These are phyloP conservation scores for Paxillus rubicundulus DNA, from an alignment of 768 basidiomycete genomes.

Conservation along the genomic window DNA sequence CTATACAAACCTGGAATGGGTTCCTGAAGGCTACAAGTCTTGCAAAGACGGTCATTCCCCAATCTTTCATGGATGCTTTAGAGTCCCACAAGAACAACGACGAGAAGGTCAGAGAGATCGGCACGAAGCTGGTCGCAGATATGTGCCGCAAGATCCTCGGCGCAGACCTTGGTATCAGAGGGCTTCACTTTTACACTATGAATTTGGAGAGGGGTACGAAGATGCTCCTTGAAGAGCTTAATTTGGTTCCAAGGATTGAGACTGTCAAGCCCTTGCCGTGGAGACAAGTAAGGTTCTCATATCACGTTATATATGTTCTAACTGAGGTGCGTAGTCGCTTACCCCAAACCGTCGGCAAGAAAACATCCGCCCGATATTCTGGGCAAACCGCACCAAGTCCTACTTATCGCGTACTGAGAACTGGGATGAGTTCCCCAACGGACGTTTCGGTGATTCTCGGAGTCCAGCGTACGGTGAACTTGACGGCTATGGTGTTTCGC, in stretches of 20 bases:
- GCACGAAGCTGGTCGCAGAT: slow-evolving; percentile 91
- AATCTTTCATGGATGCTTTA: slow-evolving; percentile 67
- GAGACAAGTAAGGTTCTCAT: slow-evolving; percentile 68
- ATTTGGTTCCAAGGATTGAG: slow-evolving; percentile 83
- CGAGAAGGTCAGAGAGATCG: slow-evolving; percentile 87
- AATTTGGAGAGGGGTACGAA: slow-evolving; percentile 94
- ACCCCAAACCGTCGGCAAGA: slow-evolving; percentile 90
- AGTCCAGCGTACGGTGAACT: slow-evolving; percentile 98
- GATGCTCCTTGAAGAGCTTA: slow-evolving; percentile 91
- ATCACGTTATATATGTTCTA: neutral
- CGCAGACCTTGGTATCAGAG: slow-evolving; percentile 78
- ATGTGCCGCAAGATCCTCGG: slow-evolving; percentile 88
- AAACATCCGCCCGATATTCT: slow-evolving; percentile 96
- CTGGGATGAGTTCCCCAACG: slow-evolving; percentile 99
- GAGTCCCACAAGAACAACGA: slow-evolving; percentile 90
- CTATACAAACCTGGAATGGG: slow-evolving; percentile 95
- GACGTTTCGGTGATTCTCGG: slow-evolving; percentile 95
- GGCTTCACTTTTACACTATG: slow-evolving; percentile 96
- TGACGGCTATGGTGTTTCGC: slow-evolving; percentile 92
- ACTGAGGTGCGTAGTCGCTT: slow-evolving; percentile 56
- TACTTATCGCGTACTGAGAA: slow-evolving; percentile 96
- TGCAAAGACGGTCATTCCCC: slow-evolving; percentile 77
- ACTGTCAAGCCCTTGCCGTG: slow-evolving; percentile 95
- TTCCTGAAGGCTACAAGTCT: slow-evolving; percentile 81
- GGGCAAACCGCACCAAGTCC: slow-evolving; percentile 95